These are phyloP conservation scores for Echium plantagineum DNA, from an alignment of 257 asterid species.

Conservation along the genomic window DNA sequence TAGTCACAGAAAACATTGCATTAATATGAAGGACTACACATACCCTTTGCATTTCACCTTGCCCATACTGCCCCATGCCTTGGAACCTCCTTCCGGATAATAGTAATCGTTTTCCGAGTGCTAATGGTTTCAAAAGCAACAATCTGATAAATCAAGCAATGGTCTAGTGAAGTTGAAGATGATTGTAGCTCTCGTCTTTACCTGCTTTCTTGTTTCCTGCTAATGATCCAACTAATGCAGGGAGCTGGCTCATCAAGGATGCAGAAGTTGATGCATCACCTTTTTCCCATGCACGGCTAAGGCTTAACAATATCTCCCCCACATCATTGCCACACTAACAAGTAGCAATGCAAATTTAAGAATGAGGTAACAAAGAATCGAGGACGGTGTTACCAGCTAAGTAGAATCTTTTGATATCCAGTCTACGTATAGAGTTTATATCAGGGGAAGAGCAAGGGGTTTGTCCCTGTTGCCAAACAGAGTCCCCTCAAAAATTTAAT, in stretches of 20 bases:
- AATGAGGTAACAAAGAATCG: neutral
- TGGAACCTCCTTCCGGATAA: conserved; percentile 90
- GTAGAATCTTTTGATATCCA: no score
- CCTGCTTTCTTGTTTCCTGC: conserved; percentile 56
- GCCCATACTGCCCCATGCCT: conserved; percentile 87
- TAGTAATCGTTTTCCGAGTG: conserved; percentile 78
- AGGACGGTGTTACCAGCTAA: neutral
- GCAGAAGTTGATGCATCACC: conserved; percentile 70
- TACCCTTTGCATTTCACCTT: conserved; percentile 84
- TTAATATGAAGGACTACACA: conserved; percentile 3
- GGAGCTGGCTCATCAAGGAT: conserved; percentile 48
- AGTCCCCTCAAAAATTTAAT: no score
- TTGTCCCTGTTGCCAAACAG: no score
- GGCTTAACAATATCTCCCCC: conserved; percentile 53
- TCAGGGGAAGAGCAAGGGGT: no score
- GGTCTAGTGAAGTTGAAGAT: neutral
- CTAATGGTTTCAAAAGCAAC: conserved; percentile 41
- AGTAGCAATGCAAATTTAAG: conserved; percentile 6
- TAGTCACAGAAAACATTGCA: conserved; percentile 3
- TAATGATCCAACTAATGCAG: conserved; percentile 32
- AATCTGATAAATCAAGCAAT: conserved; percentile 10
- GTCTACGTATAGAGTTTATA: no score
- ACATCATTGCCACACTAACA: conserved; percentile 81
- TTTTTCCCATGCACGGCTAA: conserved; percentile 83
- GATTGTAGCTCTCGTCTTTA: conserved; percentile 22